phyloP scores from a whole-genome alignment of 2,329 filamentous ascomycete species.

The Fusarium gaditjirri region DNA sequence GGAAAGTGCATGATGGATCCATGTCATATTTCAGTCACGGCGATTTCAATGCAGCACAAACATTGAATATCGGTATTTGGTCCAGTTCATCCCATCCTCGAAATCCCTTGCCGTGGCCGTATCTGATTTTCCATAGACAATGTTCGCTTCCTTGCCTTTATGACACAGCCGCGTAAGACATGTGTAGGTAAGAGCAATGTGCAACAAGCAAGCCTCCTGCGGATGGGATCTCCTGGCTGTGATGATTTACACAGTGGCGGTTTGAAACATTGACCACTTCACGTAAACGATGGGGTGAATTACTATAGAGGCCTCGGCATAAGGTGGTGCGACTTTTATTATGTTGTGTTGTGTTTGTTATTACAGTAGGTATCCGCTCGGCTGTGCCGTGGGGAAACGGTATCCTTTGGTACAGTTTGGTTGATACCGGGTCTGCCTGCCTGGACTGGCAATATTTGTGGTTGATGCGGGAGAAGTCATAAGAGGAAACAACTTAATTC shows the following conservation, averaged over 20 bases:
- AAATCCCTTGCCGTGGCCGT: neutral
- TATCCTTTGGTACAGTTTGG: neutral
- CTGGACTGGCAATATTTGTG: neutral
- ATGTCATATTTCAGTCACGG: neutral
- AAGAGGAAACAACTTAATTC: conserved; percentile 14
- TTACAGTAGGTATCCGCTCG: conserved; percentile 26
- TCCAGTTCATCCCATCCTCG: neutral
- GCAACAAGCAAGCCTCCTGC: neutral
- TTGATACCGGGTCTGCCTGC: neutral
- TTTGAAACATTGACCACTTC: neutral
- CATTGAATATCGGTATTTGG: neutral
- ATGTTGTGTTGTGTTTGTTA: conserved; percentile 22
- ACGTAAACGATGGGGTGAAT: conserved; percentile 1
- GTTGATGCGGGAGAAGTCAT: conserved; percentile 12
- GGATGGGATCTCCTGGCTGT: conserved; percentile 3
- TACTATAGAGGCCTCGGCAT: conserved; percentile 1
- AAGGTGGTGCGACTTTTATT: conserved; percentile 4
- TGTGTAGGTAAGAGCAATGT: neutral
- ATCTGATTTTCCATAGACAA: neutral
- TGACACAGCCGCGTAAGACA: conserved; percentile 3
- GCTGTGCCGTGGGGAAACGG: conserved; percentile 10
- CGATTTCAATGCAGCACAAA: neutral
- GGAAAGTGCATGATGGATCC: neutral
- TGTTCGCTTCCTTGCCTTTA: neutral
- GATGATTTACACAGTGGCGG: neutral